Base-by-base conservation (phyloP, 371 early-diverging fungal genomes). In the Syncephalastrum contaminatum region DNA sequence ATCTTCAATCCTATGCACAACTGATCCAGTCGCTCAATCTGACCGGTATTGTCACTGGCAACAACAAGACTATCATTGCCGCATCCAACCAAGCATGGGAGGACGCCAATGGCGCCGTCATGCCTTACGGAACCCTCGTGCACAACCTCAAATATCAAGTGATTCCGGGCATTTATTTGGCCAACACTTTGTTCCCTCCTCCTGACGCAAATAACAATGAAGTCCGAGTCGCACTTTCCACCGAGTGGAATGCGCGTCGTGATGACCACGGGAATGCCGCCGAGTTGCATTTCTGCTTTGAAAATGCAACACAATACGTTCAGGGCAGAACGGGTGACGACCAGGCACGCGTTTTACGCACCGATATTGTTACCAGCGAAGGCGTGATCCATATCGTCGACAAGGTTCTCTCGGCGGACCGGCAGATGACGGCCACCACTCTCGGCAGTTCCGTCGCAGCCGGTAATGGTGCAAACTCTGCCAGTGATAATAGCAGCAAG, bases 131-230 rank as follows among this genome's bases (percentile, higher is more conserved):
- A 14, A 61, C 61, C 4, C 54, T 68, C 22, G 60, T 68, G 10
- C 68, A 68, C 47, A 49, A 58, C 18, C 42, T 68, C n/a, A 64
- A 68, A 48, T 68, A 61, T 30, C 64, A 68, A 43, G 64, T 68
- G 16, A 55, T 64, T 13, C 56, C 60, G 7, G 64, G 64, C 2
- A 51, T 48, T 20, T 68, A 64, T 22, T 49, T 55, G 12, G 58
- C 48, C 19, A 48, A 52, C 14, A 42, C 64, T 12, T 48, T 68
- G 4, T 46, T 52, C 21, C 46, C 39, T 2, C 4, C 47, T 6
- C n/a, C 22, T 3, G 18, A 14, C 2, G 25, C 56, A 3, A 10
- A 30, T 30, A 51, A 25, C 25, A 25, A 52, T 27, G 56, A 58
- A n/a, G 14, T 39, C 15, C 52, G 58, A 16, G 43, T 64, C 20